These are phyloP conservation scores for Fragaria vesca DNA, from an alignment of 306 rosid genomes.

Conservation along the genomic window DNA sequence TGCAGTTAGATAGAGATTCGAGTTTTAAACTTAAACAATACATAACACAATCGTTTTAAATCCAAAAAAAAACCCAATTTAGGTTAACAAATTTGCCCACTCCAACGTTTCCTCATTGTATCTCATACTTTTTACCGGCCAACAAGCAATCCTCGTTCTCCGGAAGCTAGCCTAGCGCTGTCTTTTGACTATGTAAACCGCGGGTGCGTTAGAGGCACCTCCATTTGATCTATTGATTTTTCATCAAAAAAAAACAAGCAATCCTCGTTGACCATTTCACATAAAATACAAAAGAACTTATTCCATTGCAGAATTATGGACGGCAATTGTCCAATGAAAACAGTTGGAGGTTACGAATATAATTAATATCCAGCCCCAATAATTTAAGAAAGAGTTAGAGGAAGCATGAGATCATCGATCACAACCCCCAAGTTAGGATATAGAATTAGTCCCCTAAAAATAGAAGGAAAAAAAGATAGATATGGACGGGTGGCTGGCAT, in stretches of 20 bases:
- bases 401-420: not conserved
- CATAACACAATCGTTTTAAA: not conserved
- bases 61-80: not conserved
- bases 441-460: too few relatives aligned
- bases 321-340: not conserved
- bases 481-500: conserved; percentile 43
- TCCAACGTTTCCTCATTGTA: not conserved
- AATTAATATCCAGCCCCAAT: not conserved
- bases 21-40: not conserved
- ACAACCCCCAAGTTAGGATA: not conserved
- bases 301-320: not conserved
- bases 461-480: not conserved
- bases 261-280: not conserved
- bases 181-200: too few relatives aligned
- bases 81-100: not conserved
- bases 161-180: too few relatives aligned
- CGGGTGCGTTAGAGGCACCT: too few relatives aligned
- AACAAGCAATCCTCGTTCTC: not conserved
- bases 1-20: not conserved
- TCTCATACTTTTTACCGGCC: not conserved
- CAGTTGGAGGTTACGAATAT: conserved; percentile 1
- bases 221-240: too few relatives aligned
- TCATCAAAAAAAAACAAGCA: too few relatives aligned
- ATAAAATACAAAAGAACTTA: not conserved
- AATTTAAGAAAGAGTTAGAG: not conserved